Conservation (phyloP, 345 rosid species). For the Firmiana major region DNA sequence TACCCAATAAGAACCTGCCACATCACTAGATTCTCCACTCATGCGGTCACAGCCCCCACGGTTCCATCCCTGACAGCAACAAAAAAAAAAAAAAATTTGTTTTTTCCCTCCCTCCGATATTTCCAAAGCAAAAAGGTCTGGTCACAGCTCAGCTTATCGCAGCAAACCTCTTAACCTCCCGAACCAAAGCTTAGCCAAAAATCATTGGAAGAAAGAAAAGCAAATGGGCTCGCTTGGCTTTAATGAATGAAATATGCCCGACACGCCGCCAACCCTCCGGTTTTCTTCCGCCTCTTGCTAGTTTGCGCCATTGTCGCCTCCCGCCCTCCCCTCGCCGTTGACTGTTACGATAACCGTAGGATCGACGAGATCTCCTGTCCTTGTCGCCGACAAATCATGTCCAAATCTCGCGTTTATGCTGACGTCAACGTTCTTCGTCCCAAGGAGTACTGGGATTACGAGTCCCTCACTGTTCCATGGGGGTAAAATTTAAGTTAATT, state of each 20-base stretch:
- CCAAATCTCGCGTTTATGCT: constrained; percentile 82
- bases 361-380: constrained; percentile 37
- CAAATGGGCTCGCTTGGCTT: neutral
- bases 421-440: constrained; percentile 87
- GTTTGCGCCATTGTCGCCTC: constrained; percentile 45
- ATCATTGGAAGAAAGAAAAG: neutral
- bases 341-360: constrained; percentile 10
- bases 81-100: no score
- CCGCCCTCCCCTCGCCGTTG: constrained; percentile 43
- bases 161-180: neutral
- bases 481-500: neutral
- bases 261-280: neutral
- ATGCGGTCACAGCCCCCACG: neutral
- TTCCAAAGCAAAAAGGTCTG: neutral
- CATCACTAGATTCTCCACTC: neutral
- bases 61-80: no score
- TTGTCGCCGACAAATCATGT: constrained; percentile 43
- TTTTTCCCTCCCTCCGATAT: neutral
- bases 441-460: constrained; percentile 95
- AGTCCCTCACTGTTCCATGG: constrained; percentile 75
- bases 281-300: constrained; percentile 38
- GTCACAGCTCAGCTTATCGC: neutral
- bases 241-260: constrained; percentile 31
- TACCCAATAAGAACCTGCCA: constrained; percentile 1
- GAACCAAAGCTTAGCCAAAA: neutral